Evolutionary conservation across 495 filamentous ascomycete species (phyloP).

Genomic region (Aspergillus avenaceus): DNA sequence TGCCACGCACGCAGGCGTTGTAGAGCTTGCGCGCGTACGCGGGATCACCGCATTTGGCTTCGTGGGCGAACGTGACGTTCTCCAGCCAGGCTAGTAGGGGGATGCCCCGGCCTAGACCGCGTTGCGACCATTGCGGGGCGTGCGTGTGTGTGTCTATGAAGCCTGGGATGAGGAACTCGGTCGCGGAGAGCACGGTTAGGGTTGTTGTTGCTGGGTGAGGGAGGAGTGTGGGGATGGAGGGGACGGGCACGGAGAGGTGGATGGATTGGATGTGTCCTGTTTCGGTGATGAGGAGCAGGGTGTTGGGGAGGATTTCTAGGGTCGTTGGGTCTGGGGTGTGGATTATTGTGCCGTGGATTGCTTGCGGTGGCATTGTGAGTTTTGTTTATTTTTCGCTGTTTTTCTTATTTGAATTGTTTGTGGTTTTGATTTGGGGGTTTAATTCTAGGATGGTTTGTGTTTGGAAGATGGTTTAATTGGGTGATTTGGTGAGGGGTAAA

Average conservation of each 20-base stretch:
- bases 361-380: too few relatives aligned
- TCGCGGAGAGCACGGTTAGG: slow-evolving; percentile 37
- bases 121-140: slow-evolving; percentile 60
- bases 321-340: slow-evolving; percentile 38
- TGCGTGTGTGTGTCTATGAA: slow-evolving; percentile 65
- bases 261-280: slow-evolving; percentile 41
- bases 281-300: slow-evolving; percentile 38
- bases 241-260: slow-evolving; percentile 32
- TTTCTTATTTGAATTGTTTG: slow-evolving; percentile 12
- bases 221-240: slow-evolving; percentile 34
- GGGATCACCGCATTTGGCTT: slow-evolving; percentile 52
- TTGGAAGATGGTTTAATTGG: background rate
- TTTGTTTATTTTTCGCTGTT: too few relatives aligned
- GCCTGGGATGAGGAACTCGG: slow-evolving; percentile 56
- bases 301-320: slow-evolving; percentile 46
- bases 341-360: slow-evolving; percentile 51
- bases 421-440: slow-evolving; percentile 8
- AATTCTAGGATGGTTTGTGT: slow-evolving; percentile 10
- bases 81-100: slow-evolving; percentile 58
- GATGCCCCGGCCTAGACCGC: slow-evolving; percentile 55
- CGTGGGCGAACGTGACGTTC: slow-evolving; percentile 58
- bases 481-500: background rate
- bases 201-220: slow-evolving; percentile 25
- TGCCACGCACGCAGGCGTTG: slow-evolving; percentile 47
- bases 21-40: slow-evolving; percentile 52